Evolutionary conservation across 2,329 filamentous ascomycete species (phyloP).

Genomic region (Penicillium fuscoglaucum): DNA sequence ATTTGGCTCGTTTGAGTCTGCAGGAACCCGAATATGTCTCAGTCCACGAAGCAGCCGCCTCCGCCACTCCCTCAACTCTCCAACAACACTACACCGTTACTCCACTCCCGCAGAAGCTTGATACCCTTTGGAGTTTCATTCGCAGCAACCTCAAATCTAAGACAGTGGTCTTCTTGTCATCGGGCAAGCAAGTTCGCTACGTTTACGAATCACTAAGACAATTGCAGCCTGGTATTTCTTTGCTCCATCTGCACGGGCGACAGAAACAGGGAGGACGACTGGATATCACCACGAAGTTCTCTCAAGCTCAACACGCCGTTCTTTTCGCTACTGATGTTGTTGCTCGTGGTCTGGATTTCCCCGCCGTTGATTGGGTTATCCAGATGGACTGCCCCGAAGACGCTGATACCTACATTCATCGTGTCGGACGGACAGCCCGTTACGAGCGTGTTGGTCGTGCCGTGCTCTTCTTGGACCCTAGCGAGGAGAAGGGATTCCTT

Average conservation of each 20-base stretch:
- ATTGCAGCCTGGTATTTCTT: conserved; percentile 87
- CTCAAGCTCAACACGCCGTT: conserved; percentile 76
- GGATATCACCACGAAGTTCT: conserved; percentile 83
- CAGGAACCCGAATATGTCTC: conserved; percentile 92
- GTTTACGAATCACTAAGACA: conserved; percentile 91
- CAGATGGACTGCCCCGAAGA: conserved; percentile 97
- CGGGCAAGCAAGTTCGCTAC: conserved; percentile 94
- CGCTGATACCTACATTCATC: conserved; percentile 95
- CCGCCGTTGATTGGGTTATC: conserved; percentile 97
- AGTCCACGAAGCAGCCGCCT: conserved; percentile 78
- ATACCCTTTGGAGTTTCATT: conserved; percentile 91
- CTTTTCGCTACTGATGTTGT: conserved; percentile 95
- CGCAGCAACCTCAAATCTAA: conserved; percentile 88
- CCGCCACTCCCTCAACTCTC: conserved; percentile 78
- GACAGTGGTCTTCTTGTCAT: conserved; percentile 92
- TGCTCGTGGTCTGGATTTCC: conserved; percentile 91
- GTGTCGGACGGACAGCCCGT: conserved; percentile 90
- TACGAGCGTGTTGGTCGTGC: conserved; percentile 86
- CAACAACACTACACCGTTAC: conserved; percentile 91
- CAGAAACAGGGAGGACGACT: conserved; percentile 89
- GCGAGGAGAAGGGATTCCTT: conserved; percentile 89
- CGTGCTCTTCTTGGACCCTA: conserved; percentile 87
- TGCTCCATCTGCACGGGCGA: conserved; percentile 88
- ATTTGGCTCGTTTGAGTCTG: conserved; percentile 83
- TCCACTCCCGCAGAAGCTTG: conserved; percentile 81